Percentiles rank a stretch among this genome's conserved stretches.
Evolutionary conservation across 257 asterid species (phyloP).

Genomic region (Anisodus acutangulus): DNA sequence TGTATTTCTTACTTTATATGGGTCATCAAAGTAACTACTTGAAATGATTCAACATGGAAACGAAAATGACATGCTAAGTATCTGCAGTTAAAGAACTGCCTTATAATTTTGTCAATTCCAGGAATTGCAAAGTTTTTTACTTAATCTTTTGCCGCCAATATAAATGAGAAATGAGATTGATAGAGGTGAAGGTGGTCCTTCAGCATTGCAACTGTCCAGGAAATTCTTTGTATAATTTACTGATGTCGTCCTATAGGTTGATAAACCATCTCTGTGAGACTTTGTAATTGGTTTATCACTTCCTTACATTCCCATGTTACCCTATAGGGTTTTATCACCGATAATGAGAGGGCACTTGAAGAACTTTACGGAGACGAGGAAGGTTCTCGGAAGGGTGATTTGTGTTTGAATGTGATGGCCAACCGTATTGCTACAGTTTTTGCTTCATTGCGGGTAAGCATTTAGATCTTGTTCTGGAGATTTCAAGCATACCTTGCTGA

Average conservation of each 20-base stretch:
- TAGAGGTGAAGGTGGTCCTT: neutral
- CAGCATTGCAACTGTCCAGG: neutral
- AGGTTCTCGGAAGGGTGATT: slow-evolving; percentile 74
- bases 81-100: neutral
- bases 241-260: neutral
- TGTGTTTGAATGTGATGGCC: slow-evolving; percentile 86
- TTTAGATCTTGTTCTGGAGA: slow-evolving; percentile 28
- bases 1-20: neutral
- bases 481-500: slow-evolving; percentile 24
- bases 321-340: slow-evolving; percentile 82
- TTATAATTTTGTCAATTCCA: neutral
- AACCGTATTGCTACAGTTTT: slow-evolving; percentile 91
- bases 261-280: slow-evolving; percentile 11
- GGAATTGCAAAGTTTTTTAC: neutral
- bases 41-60: neutral
- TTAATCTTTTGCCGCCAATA: neutral
- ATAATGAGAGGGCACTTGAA: slow-evolving; percentile 93
- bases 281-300: slow-evolving; percentile 10
- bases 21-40: neutral
- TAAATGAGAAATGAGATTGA: neutral
- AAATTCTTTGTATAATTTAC: neutral
- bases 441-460: slow-evolving; percentile 87
- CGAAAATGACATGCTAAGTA: neutral
- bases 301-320: slow-evolving; percentile 5
- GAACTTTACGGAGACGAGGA: slow-evolving; percentile 97